Percentiles rank a stretch among this genome's conserved stretches.
Conservation (phyloP, 1,284 basidiomycete species). For the Volvariella volvacea region DNA sequence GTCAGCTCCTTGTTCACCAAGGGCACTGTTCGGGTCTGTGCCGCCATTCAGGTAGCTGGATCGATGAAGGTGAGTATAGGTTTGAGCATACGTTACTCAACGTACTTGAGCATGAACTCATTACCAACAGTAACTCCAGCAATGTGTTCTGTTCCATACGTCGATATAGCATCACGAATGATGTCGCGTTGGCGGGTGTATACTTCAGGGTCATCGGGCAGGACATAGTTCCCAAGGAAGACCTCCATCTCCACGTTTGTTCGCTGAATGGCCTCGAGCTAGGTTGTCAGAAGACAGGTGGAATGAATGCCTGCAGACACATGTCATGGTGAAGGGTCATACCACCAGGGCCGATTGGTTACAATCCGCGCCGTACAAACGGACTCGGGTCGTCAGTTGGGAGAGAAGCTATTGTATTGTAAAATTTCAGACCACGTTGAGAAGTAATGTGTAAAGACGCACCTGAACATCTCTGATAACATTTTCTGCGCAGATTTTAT, state of each 20-base stretch:
- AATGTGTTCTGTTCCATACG: constrained; percentile 76
- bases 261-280: constrained; percentile 60
- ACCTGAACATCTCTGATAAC: constrained; percentile 44
- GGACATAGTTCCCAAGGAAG: constrained; percentile 77
- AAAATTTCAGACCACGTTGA: not conserved
- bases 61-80: constrained; percentile 1
- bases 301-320: constrained; percentile 1
- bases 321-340: constrained; percentile 15
- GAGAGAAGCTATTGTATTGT: constrained; percentile 30
- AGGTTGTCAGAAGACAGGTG: constrained; percentile 4
- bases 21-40: constrained; percentile 41
- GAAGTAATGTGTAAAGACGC: constrained; percentile 5
- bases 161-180: constrained; percentile 64
- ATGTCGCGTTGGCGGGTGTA: constrained; percentile 69
- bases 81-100: constrained; percentile 10
- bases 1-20: constrained; percentile 45
- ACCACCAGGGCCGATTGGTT: constrained; percentile 41
- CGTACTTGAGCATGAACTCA: constrained; percentile 77
- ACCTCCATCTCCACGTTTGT: constrained; percentile 88
- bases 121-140: constrained; percentile 79
- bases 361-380: constrained; percentile 41
- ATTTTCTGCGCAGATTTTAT: constrained; percentile 25
- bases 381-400: constrained; percentile 39
- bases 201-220: constrained; percentile 54
- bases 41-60: constrained; percentile 46